Evolutionary conservation across 805 yeast genomes (phyloP).

Genomic region (Zygoascus biomembranicola): DNA sequence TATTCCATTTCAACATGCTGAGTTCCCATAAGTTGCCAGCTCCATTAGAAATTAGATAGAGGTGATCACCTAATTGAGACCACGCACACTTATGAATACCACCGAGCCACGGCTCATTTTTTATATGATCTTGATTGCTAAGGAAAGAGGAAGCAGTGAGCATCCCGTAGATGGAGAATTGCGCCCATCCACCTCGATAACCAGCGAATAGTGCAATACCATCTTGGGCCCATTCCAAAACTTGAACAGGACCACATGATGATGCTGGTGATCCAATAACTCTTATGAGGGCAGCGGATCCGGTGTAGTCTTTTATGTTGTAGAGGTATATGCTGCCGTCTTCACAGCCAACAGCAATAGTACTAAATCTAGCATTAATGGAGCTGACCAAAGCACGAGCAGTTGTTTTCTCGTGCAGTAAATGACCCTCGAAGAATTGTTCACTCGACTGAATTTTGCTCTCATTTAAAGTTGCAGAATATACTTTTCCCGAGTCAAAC

Average conservation of each 20-base stretch:
- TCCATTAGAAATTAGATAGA: constrained; percentile 26
- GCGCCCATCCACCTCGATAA: constrained; percentile 39
- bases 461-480: constrained; percentile 13
- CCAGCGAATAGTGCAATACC: constrained; percentile 29
- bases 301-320: constrained; percentile 31
- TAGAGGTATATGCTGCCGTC: constrained; percentile 32
- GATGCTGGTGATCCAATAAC: constrained; percentile 24
- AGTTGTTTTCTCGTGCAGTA: constrained; percentile 6
- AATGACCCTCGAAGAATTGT: constrained; percentile 8
- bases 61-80: constrained; percentile 30
- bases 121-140: constrained; percentile 16
- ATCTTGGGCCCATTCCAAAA: constrained; percentile 32
- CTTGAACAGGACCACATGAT: constrained; percentile 19
- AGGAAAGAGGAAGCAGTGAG: constrained; percentile 34
- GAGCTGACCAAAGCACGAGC: constrained; percentile 21
- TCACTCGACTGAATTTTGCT: constrained; percentile 8
- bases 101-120: constrained; percentile 18
- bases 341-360: constrained; percentile 33
- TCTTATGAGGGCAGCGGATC: constrained; percentile 25
- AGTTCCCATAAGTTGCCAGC: constrained; percentile 15
- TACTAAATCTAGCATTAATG: constrained; percentile 35
- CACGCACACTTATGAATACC: constrained; percentile 26
- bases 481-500: constrained; percentile 21
- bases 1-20: constrained; percentile 26
- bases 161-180: constrained; percentile 42